Base-by-base conservation (phyloP, 257 asterid genomes). In the Fraxinus pennsylvanica region DNA sequence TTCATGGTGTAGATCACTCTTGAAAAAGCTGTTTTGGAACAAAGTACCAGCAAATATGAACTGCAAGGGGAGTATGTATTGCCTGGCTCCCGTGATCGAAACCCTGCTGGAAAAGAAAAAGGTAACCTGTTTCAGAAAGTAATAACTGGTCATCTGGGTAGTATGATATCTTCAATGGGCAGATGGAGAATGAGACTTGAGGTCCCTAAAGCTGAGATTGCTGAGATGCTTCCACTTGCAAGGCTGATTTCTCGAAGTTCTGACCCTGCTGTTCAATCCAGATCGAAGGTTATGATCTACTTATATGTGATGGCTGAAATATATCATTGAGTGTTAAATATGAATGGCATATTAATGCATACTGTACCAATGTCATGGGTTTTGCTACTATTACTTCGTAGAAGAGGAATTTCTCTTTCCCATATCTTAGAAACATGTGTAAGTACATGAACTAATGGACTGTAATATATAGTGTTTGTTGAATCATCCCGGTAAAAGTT, bases 101-200 rank as follows among this genome's bases (percentile, higher is more conserved):
- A 78, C 78, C 92, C 93, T 33, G 82, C 91, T 78, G 96, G 94
- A 79, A 90, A 90, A 83, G 96, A 96, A 76, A 89, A 90, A 78
- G 97, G 98, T 74, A 96, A 91, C 84, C 88, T 96, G 87, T 90
- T 96, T 82, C 92, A 91, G 82, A 91, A 89, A 87, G 99, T 90
- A 82, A 89, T 92, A 94, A 93, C 94, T 43, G 98, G 99, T 68
- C 97, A 93, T 91, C 90, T 96, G 83, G 94, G 98, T 47, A 94
- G 94, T 82, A 88, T 93, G 84, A 91, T 96, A 80, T 93, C 99
- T 83, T 93, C 99, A 78, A 93, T 96, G 99, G 99, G 99, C 77
- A 90, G 99, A 86, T 96, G 99, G 99, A 90, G 99, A 86, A 90
- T 96, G 96, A 93, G 99, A 83, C 92, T 96, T 63, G 99, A 96